These are phyloP conservation scores for Saccharomycopsis hybrid DNA, from an alignment of 1,139 yeast species.

Conservation along the genomic window DNA sequence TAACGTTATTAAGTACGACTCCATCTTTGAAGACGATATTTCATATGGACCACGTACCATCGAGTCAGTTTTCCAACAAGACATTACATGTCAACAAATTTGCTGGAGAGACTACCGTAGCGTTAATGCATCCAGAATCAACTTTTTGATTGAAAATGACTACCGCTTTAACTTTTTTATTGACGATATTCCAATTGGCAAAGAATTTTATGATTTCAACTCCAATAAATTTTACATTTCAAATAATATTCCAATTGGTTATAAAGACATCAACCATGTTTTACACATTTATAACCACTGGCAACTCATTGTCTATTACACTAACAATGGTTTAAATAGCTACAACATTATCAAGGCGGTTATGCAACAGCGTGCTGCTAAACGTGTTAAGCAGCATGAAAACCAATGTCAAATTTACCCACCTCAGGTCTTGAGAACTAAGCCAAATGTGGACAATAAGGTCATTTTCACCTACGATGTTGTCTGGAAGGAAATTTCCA, in stretches of 20 bases:
- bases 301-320: slow-evolving; percentile 26
- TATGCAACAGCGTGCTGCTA: slow-evolving; percentile 25
- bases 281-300: slow-evolving; percentile 28
- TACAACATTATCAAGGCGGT: slow-evolving; percentile 25
- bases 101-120: slow-evolving; percentile 24
- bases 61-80: slow-evolving; percentile 21
- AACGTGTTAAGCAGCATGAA: slow-evolving; percentile 24
- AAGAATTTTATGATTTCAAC: slow-evolving; percentile 25
- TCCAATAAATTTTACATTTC: slow-evolving; percentile 25
- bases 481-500: slow-evolving; percentile 25
- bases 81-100: slow-evolving; percentile 21
- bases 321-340: slow-evolving; percentile 22
- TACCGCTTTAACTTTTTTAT: slow-evolving; percentile 27
- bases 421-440: slow-evolving; percentile 24
- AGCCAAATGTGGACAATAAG: slow-evolving; percentile 25
- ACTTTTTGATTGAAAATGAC: slow-evolving; percentile 25
- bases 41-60: slow-evolving; percentile 24
- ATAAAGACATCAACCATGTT: slow-evolving; percentile 25
- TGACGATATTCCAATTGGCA: slow-evolving; percentile 28
- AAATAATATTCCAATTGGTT: slow-evolving; percentile 27
- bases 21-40: slow-evolving; percentile 22
- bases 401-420: slow-evolving; percentile 24
- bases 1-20: slow-evolving; percentile 17
- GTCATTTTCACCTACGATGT: slow-evolving; percentile 26
- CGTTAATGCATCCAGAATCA: slow-evolving; percentile 25